Evolutionary conservation across 805 yeast species (phyloP), one percentile per base, ranked within the genome.

Genomic region (Yamadazyma laniorum): DNA sequence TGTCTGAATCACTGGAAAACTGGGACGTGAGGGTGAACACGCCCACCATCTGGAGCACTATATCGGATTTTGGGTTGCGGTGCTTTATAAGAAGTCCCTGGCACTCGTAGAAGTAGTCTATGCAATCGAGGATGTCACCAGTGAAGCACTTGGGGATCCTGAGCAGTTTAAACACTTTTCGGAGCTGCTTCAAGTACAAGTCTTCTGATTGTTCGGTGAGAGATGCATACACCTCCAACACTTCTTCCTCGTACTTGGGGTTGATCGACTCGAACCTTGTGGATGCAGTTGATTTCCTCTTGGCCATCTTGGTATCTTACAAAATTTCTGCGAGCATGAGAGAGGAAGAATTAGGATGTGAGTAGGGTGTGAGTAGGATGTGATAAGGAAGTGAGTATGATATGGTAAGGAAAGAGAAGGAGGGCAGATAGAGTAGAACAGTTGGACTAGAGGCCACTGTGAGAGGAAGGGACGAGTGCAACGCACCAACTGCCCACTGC

Each of bases 91-190:
- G 53, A 49, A 16, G 47, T 3, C 49, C 47, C 17, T 32, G 30
- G 2, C 18, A 7, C 8, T 34, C 54, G 45, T 68, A 67, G 45
- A 54, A 67, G 52, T 61, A 65, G 18, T 56, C 58, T 9, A 65
- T 47, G 37, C 64, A 55, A 16, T 49, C 39, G 2, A 31, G 25
- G n/a, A 67, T 53, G 44, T 69, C 74, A 8, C 38, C 27, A 3
- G 56, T 55, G 49, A 60, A 67, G 29, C 63, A 58, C 6, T 21
- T 17, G 1, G 67, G 74, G 9, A 69, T 54, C 8, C 47, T 29
- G 9, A 69, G 45, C 2, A 15, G 18, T 3, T 42, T 29, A 25
- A 66, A 56, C 18, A 65, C 30, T 4, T 37, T 48, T 1, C 59
- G 56, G 4, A 69, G 33, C 17, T 56, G 54, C 15, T 39, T 30